A percentile compares a stretch with the other conserved stretches of the same genome.
phyloP scores from a whole-genome alignment of 257 asterid genomes.

The Handroanthus guayacan region DNA sequence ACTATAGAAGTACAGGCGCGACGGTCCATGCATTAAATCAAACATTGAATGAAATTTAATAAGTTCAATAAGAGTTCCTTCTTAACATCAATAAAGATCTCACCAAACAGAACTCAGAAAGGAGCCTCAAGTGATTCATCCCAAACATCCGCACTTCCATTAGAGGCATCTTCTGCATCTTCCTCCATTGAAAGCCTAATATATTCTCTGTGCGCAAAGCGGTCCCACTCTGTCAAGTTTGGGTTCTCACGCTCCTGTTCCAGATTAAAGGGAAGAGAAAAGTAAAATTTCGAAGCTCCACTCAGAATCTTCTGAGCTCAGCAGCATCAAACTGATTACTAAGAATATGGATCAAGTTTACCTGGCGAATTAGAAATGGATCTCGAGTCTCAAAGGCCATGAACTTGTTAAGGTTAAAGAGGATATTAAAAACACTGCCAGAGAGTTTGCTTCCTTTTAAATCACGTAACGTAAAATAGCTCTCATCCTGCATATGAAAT shows the following conservation, averaged over 20 bases:
- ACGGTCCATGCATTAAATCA: not conserved
- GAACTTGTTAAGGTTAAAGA: slow-evolving; percentile 96
- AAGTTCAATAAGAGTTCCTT: slow-evolving; percentile 13
- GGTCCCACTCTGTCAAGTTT: slow-evolving; percentile 98
- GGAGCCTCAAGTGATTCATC: slow-evolving; percentile 99
- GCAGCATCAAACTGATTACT: slow-evolving; percentile 8
- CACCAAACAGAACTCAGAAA: slow-evolving; percentile 70
- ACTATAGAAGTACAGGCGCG: slow-evolving; percentile 12
- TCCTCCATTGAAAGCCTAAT: slow-evolving; percentile 99
- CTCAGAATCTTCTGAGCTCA: not conserved
- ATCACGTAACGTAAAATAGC: slow-evolving; percentile 81
- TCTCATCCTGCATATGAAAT: slow-evolving; percentile 71
- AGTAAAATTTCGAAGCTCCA: slow-evolving; percentile 16
- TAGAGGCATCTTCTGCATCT: slow-evolving; percentile 98
- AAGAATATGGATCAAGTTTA: slow-evolving; percentile 37
- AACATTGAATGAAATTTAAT: slow-evolving; percentile 15
- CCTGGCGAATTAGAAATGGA: slow-evolving; percentile 98
- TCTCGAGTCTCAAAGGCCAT: slow-evolving; percentile 99
- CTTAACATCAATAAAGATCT: slow-evolving; percentile 40
- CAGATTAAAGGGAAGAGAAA: slow-evolving; percentile 24
- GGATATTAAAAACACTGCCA: slow-evolving; percentile 91
- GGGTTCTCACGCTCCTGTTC: slow-evolving; percentile 98
- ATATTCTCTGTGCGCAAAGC: slow-evolving; percentile 98
- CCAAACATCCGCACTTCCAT: slow-evolving; percentile 99
- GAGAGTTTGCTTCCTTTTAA: slow-evolving; percentile 90